These are phyloP conservation scores for Adansonia gregorii DNA, from an alignment of 441 rosid genomes.

Conservation along the genomic window DNA sequence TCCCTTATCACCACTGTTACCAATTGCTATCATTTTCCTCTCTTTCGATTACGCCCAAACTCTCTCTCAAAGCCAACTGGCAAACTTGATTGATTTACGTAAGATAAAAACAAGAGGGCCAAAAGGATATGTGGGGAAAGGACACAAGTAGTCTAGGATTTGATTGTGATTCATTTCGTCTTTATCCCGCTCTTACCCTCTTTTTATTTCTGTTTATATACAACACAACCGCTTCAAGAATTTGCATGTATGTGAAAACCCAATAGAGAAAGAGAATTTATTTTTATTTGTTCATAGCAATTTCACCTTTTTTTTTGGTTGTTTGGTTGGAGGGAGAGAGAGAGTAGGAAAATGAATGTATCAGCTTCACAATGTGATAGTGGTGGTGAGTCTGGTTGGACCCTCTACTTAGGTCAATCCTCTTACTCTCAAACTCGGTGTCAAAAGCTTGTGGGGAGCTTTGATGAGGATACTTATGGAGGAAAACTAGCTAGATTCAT, in stretches of 20 bases:
- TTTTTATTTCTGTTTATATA: slow-evolving; percentile 29
- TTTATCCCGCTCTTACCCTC: slow-evolving; percentile 19
- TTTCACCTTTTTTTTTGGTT: slow-evolving; percentile 20
- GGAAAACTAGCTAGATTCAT: slow-evolving; percentile 21
- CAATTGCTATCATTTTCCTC: slow-evolving; percentile 23
- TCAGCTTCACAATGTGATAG: slow-evolving; percentile 60
- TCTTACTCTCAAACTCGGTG: slow-evolving; percentile 39
- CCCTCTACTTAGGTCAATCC: slow-evolving; percentile 69
- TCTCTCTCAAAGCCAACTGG: slow-evolving; percentile 49
- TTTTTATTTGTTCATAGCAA: background rate
- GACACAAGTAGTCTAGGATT: slow-evolving; percentile 50
- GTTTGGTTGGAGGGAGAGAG: slow-evolving; percentile 13
- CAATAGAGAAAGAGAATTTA: background rate
- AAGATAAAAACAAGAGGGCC: slow-evolving; percentile 34
- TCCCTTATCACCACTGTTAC: slow-evolving; percentile 31
- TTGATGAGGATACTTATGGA: slow-evolving; percentile 23
- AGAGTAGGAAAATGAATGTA: slow-evolving; percentile 44
- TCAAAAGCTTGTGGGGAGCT: slow-evolving; percentile 29
- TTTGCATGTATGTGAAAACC: background rate
- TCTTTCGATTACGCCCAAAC: slow-evolving; percentile 17
- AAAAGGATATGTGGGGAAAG: slow-evolving; percentile 31
- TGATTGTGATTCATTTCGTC: slow-evolving; percentile 38
- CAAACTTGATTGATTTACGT: slow-evolving; percentile 45
- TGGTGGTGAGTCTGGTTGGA: slow-evolving; percentile 90
- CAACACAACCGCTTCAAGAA: slow-evolving; percentile 15